phyloP scores from a whole-genome alignment of 352 stramenopile genomes.

The Pythium rishiriense region DNA sequence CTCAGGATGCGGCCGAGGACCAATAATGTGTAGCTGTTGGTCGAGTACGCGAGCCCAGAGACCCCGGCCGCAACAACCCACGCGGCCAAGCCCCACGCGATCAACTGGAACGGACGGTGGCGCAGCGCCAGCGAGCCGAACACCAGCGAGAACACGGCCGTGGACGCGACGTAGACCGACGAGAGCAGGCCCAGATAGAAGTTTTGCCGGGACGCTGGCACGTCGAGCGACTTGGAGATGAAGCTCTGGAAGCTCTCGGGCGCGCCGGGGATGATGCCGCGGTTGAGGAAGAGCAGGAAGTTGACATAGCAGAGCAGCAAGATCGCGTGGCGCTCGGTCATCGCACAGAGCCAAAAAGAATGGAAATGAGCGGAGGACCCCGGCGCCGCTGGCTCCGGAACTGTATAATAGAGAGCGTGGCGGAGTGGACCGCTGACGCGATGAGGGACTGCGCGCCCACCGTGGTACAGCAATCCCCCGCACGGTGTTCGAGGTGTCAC shows the following conservation, averaged over 20 bases:
- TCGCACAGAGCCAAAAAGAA: not conserved
- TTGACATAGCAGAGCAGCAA: slow-evolving; percentile 89
- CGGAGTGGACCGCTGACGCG: no score
- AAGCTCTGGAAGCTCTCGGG: slow-evolving; percentile 92
- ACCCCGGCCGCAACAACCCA: slow-evolving; percentile 89
- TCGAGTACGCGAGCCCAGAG: slow-evolving; percentile 70
- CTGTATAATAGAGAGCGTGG: no score
- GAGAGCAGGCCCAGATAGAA: slow-evolving; percentile 88
- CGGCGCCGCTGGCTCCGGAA: no score
- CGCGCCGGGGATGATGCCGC: slow-evolving; percentile 93
- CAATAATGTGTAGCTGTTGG: slow-evolving; percentile 88
- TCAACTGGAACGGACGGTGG: slow-evolving; percentile 89
- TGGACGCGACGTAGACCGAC: slow-evolving; percentile 93
- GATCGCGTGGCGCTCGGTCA: slow-evolving; percentile 45
- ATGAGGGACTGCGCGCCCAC: not conserved
- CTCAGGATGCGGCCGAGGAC: slow-evolving; percentile 85
- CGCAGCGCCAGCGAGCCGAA: slow-evolving; percentile 90
- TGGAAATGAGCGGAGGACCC: not conserved
- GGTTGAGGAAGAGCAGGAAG: slow-evolving; percentile 94
- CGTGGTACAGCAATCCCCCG: not conserved
- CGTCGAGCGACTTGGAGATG: slow-evolving; percentile 71
- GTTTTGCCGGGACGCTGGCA: slow-evolving; percentile 55
- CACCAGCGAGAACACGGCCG: slow-evolving; percentile 88
- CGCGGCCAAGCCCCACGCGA: slow-evolving; percentile 82
- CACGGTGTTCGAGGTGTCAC: not conserved